Conservation (phyloP, 129 eudicot genomes). For the Escallonia rubra region DNA sequence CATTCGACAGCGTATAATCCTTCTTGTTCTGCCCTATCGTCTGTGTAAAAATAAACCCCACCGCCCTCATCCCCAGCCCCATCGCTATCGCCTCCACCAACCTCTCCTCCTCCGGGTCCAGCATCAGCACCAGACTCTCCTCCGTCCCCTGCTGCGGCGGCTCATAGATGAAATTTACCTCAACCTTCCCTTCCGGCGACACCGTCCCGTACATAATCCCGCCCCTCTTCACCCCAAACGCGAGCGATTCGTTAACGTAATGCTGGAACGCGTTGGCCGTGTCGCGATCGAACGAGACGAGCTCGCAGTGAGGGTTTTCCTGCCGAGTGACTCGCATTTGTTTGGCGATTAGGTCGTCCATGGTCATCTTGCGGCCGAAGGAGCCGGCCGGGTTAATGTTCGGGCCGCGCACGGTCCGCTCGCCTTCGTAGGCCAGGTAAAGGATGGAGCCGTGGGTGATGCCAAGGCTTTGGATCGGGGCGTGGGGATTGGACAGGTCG, state of each 20-base stretch:
- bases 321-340: constrained; percentile 80
- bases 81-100: constrained; percentile 76
- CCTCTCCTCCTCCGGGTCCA: constrained; percentile 72
- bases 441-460: constrained; percentile 70
- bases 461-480: constrained; percentile 41
- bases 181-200: constrained; percentile 64
- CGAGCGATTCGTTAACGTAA: constrained; percentile 75
- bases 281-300: constrained; percentile 83
- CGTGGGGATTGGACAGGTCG: constrained; percentile 63
- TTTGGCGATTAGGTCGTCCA: constrained; percentile 89
- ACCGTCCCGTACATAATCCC: constrained; percentile 92
- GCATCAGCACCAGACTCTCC: constrained; percentile 43
- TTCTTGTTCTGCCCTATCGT: constrained; percentile 67
- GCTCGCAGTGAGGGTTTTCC: constrained; percentile 77
- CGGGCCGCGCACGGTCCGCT: constrained; percentile 59
- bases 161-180: constrained; percentile 83
- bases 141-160: constrained; percentile 84
- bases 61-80: constrained; percentile 88
- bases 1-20: constrained; percentile 74
- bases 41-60: constrained; percentile 93
- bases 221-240: constrained; percentile 76
- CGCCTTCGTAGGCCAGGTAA: constrained; percentile 68
- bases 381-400: constrained; percentile 59
- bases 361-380: constrained; percentile 87
- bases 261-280: constrained; percentile 85